A percentile compares a stretch with the other conserved stretches of the same genome.
Evolutionary conservation across 2,329 filamentous ascomycete genomes (phyloP).

Genomic region (Macrophomina phaseolina): DNA sequence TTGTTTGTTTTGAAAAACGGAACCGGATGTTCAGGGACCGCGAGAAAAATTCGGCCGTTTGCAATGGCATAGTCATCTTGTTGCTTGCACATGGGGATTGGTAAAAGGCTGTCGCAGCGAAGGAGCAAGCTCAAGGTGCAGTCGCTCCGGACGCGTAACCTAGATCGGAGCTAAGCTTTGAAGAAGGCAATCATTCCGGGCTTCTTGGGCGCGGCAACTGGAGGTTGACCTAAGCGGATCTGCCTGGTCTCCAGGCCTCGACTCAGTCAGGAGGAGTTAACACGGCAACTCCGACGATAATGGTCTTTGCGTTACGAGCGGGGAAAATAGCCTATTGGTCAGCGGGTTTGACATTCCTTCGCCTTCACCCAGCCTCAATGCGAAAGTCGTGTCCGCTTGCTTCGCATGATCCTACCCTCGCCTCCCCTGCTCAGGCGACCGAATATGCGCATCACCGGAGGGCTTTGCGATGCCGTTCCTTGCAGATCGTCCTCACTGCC

Average conservation of each 20-base stretch:
- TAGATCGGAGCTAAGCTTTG: constrained; percentile 1
- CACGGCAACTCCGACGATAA: constrained; percentile 7
- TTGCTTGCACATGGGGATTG: background rate
- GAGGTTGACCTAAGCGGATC: background rate
- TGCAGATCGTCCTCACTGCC: background rate
- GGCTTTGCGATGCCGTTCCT: background rate
- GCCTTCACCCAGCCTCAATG: background rate
- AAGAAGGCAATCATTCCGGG: background rate
- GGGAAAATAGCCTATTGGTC: constrained; percentile 13
- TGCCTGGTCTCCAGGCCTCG: background rate
- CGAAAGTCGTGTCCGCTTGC: constrained; percentile 7
- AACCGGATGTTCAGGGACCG: background rate
- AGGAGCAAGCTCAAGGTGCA: background rate
- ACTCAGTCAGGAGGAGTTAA: constrained; percentile 1
- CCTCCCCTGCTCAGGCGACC: constrained; percentile 15
- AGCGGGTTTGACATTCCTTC: background rate
- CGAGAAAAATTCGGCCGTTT: background rate
- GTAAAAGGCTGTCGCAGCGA: background rate
- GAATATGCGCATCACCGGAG: background rate
- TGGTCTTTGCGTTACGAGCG: constrained; percentile 19
- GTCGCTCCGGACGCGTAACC: background rate
- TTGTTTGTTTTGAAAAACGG: background rate
- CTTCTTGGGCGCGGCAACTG: background rate
- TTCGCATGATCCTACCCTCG: constrained; percentile 11
- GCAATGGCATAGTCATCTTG: background rate